Evolutionary conservation across 805 yeast species (phyloP).

Genomic region (Brettanomyces sp.): DNA sequence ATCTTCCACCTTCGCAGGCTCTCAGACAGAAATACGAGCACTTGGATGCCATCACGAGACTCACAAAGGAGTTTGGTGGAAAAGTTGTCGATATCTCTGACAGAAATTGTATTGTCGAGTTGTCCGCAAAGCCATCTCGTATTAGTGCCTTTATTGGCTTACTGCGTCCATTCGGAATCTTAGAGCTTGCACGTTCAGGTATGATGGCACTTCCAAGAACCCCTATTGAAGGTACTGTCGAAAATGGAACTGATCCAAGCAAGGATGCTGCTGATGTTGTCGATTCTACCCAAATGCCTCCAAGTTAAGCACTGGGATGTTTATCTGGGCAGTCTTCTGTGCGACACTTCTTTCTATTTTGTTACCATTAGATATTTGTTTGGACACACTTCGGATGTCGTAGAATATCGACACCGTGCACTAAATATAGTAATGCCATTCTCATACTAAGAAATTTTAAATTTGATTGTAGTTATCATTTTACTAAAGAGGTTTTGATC

Average conservation of each 20-base stretch:
- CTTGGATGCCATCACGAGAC: constrained; percentile 70
- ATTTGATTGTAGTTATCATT: no score
- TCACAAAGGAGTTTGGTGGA: constrained; percentile 87
- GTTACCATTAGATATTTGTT: no score
- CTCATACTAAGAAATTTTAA: no score
- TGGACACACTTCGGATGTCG: no score
- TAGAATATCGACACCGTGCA: no score
- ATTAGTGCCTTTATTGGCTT: constrained; percentile 78
- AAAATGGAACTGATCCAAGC: constrained; percentile 39
- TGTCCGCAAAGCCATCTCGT: constrained; percentile 88
- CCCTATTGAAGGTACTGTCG: constrained; percentile 53
- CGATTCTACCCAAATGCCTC: constrained; percentile 87
- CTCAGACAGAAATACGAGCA: constrained; percentile 90
- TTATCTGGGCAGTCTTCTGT: no score
- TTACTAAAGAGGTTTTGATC: neutral
- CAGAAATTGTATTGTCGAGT: constrained; percentile 88
- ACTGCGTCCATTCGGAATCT: constrained; percentile 90
- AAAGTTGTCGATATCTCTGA: constrained; percentile 86
- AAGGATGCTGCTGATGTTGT: constrained; percentile 62
- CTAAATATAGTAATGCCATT: no score
- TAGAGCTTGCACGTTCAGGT: constrained; percentile 95
- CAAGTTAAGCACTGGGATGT: constrained; percentile 51
- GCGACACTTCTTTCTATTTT: no score
- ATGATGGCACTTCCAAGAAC: constrained; percentile 98
- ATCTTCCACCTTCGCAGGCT: constrained; percentile 84